A percentile compares a stretch with the other conserved stretches of the same genome.
These are phyloP conservation scores for Beauveria sp. DNA, from an alignment of 2,329 filamentous ascomycete genomes.

Conservation along the genomic window DNA sequence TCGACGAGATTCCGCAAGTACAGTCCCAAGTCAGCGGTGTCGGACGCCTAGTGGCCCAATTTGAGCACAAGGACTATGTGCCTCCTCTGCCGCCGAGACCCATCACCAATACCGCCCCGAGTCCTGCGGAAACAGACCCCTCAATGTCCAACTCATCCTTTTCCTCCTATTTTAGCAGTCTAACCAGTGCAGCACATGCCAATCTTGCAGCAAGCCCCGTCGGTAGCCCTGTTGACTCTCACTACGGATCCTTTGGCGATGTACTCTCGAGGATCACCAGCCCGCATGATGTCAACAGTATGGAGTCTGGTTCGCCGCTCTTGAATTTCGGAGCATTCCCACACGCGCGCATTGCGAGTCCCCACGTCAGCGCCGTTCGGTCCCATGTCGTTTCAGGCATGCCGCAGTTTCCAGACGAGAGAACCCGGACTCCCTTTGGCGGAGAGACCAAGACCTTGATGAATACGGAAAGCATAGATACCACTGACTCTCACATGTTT, in stretches of 20 bases:
- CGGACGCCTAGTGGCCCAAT: slow-evolving; percentile 32
- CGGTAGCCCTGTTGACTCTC: slow-evolving; percentile 23
- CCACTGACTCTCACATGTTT: not conserved
- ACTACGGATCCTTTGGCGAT: slow-evolving; percentile 23
- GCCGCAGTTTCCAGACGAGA: not conserved
- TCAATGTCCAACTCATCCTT: slow-evolving; percentile 19
- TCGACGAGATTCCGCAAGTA: slow-evolving; percentile 12
- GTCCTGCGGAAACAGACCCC: slow-evolving; percentile 19
- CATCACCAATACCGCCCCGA: slow-evolving; percentile 19
- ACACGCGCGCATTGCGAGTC: slow-evolving; percentile 22
- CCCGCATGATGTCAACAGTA: slow-evolving; percentile 21
- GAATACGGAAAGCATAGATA: not conserved
- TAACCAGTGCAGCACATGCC: slow-evolving; percentile 17
- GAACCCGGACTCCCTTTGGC: not conserved
- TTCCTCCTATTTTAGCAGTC: slow-evolving; percentile 25
- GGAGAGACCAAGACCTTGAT: not conserved
- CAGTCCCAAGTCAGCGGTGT: slow-evolving; percentile 20
- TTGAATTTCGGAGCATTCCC: slow-evolving; percentile 26
- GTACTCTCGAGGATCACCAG: slow-evolving; percentile 24
- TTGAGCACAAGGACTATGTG: slow-evolving; percentile 31
- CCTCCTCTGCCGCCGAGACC: slow-evolving; percentile 29
- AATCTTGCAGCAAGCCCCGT: slow-evolving; percentile 26
- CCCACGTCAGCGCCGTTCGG: slow-evolving; percentile 17
- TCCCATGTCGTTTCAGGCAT: slow-evolving; percentile 9
- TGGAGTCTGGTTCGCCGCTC: slow-evolving; percentile 21